These are phyloP conservation scores for Peterozyma xylosa DNA, from an alignment of 805 yeast genomes.

Conservation along the genomic window DNA sequence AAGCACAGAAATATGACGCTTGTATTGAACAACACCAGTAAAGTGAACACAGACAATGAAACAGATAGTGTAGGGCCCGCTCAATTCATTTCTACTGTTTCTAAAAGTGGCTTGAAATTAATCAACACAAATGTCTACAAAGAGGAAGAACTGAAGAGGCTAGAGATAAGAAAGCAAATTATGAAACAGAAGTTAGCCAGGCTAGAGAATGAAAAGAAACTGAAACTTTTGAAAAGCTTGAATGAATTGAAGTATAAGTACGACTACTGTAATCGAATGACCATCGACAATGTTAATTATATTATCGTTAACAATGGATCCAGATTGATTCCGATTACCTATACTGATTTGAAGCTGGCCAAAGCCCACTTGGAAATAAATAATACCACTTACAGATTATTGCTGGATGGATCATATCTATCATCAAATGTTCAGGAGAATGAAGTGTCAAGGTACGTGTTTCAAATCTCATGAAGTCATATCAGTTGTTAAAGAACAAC, in stretches of 20 bases:
- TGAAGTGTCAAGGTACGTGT: constrained; percentile 5
- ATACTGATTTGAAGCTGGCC: constrained; percentile 3
- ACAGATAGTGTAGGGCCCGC: neutral
- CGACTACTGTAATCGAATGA: constrained; percentile 37
- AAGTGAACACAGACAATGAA: constrained; percentile 11
- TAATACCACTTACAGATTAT: neutral
- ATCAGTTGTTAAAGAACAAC: too few species aligned
- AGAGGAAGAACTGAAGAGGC: constrained; percentile 18
- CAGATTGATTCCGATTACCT: constrained; percentile 28
- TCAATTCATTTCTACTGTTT: constrained; percentile 21
- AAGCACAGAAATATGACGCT: constrained; percentile 22
- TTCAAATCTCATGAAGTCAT: too few species aligned
- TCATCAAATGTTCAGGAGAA: neutral
- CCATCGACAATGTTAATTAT: constrained; percentile 32
- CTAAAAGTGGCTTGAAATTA: constrained; percentile 29
- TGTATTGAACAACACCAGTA: constrained; percentile 17
- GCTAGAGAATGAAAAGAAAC: constrained; percentile 11
- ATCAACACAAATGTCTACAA: constrained; percentile 29
- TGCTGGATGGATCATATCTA: constrained; percentile 8
- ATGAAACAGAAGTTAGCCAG: constrained; percentile 11
- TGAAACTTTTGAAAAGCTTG: constrained; percentile 12
- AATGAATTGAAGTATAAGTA: constrained; percentile 26
- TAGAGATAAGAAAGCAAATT: constrained; percentile 15
- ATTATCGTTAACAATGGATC: constrained; percentile 33
- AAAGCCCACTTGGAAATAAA: constrained; percentile 2